Base-by-base conservation (phyloP, 2,329 filamentous ascomycete genomes). In the Penicillium olsonii region DNA sequence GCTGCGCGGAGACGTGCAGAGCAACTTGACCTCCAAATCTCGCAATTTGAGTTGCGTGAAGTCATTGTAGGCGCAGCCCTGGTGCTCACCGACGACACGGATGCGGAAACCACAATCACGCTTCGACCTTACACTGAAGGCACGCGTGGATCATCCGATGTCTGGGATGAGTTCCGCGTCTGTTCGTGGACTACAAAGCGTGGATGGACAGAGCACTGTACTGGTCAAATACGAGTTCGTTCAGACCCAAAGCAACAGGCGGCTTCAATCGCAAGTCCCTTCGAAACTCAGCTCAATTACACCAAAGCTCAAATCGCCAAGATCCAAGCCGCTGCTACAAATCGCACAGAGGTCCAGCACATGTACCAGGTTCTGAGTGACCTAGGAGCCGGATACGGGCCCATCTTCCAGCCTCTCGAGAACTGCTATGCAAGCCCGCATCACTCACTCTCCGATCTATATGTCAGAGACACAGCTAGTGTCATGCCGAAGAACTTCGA, bases 61-160 rank as follows among this genome's bases (percentile, higher is more conserved):
- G 67, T 81, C 4, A 65, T 67, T 4, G 72, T 81, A 35, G 67
- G 70, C 19, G 70, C 76, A 39, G 76, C 78, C 0, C 67, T 80
- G 14, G 69, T 80, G 4, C 67, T 81, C 3, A 68, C 70, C 3
- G 76, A 81, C 42, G 73, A 74, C 22, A 50, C 63, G 2, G 75
- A 80, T 44, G 63, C 77, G 2, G 79, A 82, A 59, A 75, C 78
- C 59, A 80, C 73, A 4, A 76, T 78, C 24, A 74, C 74, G 15
- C 69, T 82, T 6, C 55, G 68, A 67, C 46, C 59, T 5, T 60
- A 56, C 17, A 29, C 56, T 3, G 76, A 78, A 54, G 71, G 73
- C 3, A 72, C 69, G 0, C 62, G 72, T 12, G 65, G 65, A 1
- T 70, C 54, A 40, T 62, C 64, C 1, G 55, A 59, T 53, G 12